A percentile compares a stretch with the other conserved stretches of the same genome.
These are phyloP conservation scores for Blastomyces silverae DNA, from an alignment of 2,329 filamentous ascomycete species.

Conservation along the genomic window DNA sequence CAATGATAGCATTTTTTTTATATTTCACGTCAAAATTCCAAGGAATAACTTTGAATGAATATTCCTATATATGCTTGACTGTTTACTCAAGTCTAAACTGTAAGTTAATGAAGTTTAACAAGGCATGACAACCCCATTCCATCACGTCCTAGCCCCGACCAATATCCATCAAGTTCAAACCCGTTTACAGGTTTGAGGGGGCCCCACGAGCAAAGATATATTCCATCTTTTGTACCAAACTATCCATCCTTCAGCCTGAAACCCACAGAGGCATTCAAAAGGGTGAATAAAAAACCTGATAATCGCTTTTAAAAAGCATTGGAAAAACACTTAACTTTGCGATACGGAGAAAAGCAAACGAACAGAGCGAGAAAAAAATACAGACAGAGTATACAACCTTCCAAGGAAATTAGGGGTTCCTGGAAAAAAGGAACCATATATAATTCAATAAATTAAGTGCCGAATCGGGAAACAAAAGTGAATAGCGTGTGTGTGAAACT, in stretches of 20 bases:
- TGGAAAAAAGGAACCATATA: background rate
- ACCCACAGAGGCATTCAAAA: background rate
- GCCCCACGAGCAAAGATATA: background rate
- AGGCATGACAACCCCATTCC: background rate
- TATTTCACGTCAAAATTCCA: slow-evolving; percentile 3
- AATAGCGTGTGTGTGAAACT: background rate
- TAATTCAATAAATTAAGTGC: background rate
- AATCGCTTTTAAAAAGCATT: background rate
- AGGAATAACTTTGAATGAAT: background rate
- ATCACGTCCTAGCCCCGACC: background rate
- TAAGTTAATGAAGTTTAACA: background rate
- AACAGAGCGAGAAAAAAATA: background rate
- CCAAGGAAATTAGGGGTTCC: no score
- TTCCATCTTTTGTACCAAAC: background rate
- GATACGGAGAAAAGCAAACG: background rate
- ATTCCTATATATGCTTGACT: background rate
- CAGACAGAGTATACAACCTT: background rate
- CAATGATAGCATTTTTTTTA: background rate
- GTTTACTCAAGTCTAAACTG: background rate
- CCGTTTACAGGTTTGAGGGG: background rate
- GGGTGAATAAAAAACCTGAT: background rate
- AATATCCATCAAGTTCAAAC: background rate
- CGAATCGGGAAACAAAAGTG: background rate
- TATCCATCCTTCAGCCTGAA: background rate
- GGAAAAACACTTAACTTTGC: background rate